phyloP scores from a whole-genome alignment of 352 stramenopile species.

The Thalassiosira livingstoniorum region DNA sequence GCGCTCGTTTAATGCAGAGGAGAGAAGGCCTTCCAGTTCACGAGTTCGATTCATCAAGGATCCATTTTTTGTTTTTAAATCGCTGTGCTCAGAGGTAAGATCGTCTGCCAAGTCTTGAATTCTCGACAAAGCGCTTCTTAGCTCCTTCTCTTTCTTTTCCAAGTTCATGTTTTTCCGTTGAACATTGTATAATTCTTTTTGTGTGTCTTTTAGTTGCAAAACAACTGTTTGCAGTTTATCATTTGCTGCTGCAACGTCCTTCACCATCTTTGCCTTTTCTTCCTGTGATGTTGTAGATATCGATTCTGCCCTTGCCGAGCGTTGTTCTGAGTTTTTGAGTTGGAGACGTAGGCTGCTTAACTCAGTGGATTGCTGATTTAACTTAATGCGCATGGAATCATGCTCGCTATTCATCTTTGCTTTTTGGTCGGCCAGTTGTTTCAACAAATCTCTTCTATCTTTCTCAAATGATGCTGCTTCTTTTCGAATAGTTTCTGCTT shows the following conservation, averaged over 20 bases:
- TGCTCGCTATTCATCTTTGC: not conserved
- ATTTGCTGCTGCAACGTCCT: not conserved
- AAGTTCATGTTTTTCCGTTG: conserved; percentile 11
- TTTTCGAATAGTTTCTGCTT: not conserved
- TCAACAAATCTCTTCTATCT: not conserved
- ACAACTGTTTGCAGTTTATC: too few relatives aligned
- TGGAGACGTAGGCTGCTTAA: not conserved
- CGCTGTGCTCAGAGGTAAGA: conserved; percentile 30
- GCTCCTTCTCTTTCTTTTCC: conserved; percentile 20
- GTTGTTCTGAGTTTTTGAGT: not conserved
- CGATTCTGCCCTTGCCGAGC: not conserved
- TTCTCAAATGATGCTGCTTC: too few relatives aligned
- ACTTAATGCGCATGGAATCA: not conserved
- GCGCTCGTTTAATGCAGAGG: conserved; percentile 14
- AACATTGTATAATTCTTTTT: conserved; percentile 3
- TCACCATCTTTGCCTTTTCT: not conserved
- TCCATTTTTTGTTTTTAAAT: conserved; percentile 47
- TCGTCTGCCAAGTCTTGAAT: conserved; percentile 10
- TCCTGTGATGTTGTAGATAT: not conserved
- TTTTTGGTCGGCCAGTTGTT: not conserved
- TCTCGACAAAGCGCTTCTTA: conserved; percentile 18
- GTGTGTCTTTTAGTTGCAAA: not conserved
- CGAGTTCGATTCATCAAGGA: conserved; percentile 22
- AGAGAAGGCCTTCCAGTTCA: conserved; percentile 33
- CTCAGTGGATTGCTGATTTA: not conserved